These are phyloP conservation scores for Ilyonectria robusta DNA, from an alignment of 2,329 filamentous ascomycete genomes.

Conservation along the genomic window DNA sequence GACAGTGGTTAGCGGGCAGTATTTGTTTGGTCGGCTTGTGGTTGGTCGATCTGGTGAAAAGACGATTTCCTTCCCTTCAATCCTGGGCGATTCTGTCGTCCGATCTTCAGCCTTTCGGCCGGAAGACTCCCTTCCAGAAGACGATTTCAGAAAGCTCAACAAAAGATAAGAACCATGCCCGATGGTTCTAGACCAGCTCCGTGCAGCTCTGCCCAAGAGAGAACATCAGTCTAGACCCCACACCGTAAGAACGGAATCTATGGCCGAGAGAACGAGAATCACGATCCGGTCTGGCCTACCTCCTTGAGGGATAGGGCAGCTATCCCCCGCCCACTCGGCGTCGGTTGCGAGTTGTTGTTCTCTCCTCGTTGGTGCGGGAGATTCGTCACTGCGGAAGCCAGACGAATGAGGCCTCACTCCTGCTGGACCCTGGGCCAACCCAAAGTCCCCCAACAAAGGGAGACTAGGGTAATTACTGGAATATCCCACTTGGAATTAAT, in stretches of 20 bases:
- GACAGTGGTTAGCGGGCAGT: neutral
- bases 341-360: neutral
- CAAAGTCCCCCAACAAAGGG: conserved; percentile 13
- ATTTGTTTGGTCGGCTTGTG: neutral
- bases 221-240: conserved; percentile 5
- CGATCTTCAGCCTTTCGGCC: neutral
- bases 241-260: neutral
- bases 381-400: conserved; percentile 3
- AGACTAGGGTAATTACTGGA: conserved; percentile 20
- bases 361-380: conserved; percentile 10
- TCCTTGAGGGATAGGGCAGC: conserved; percentile 2
- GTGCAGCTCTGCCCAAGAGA: conserved; percentile 7
- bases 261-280: neutral
- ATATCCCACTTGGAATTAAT: conserved; percentile 27
- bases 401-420: conserved; percentile 12
- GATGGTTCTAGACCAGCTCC: conserved; percentile 17
- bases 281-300: neutral
- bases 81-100: neutral
- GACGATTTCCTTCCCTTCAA: neutral
- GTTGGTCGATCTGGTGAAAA: neutral
- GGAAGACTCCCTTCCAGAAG: conserved; percentile 1
- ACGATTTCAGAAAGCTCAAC: conserved; percentile 14
- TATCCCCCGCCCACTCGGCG: conserved; percentile 3
- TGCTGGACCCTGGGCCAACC: conserved; percentile 16
- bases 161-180: conserved; percentile 26